Conservation (phyloP, 1,284 basidiomycete species). For the Microbotryomycetes sp. region DNA sequence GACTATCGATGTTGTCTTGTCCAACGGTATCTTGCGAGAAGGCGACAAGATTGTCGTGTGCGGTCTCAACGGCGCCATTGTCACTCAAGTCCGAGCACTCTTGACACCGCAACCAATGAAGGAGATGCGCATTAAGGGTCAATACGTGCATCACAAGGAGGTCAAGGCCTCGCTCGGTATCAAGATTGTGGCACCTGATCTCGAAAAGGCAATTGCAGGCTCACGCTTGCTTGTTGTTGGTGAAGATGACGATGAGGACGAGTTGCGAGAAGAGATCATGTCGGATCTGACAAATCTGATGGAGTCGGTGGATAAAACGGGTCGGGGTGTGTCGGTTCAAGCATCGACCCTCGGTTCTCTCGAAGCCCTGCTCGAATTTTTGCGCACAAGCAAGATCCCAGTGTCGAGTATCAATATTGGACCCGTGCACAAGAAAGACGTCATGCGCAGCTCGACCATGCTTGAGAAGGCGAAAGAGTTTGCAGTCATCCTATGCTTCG, state of each 20-base stretch:
- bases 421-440: conserved; percentile 91
- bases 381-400: conserved; percentile 92
- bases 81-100: conserved; percentile 88
- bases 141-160: conserved; percentile 96
- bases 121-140: conserved; percentile 94
- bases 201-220: conserved; percentile 99
- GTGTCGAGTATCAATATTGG: conserved; percentile 93
- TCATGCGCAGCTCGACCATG: conserved; percentile 91
- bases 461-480: conserved; percentile 93
- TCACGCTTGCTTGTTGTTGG: conserved; percentile 86
- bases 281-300: conserved; percentile 85
- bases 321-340: conserved; percentile 94
- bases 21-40: conserved; percentile 88
- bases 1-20: conserved; percentile 94
- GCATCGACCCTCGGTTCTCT: conserved; percentile 96
- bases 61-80: conserved; percentile 95
- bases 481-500: conserved; percentile 93
- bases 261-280: conserved; percentile 92
- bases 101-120: conserved; percentile 95
- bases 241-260: conserved; percentile 93
- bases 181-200: conserved; percentile 90
- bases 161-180: conserved; percentile 97
- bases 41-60: conserved; percentile 95
- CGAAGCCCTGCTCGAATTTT: conserved; percentile 93
- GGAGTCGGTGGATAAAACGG: conserved; percentile 88